Evolutionary conservation across 495 filamentous ascomycete genomes (phyloP).

Genomic region (Aspergillus egyptiacus): DNA sequence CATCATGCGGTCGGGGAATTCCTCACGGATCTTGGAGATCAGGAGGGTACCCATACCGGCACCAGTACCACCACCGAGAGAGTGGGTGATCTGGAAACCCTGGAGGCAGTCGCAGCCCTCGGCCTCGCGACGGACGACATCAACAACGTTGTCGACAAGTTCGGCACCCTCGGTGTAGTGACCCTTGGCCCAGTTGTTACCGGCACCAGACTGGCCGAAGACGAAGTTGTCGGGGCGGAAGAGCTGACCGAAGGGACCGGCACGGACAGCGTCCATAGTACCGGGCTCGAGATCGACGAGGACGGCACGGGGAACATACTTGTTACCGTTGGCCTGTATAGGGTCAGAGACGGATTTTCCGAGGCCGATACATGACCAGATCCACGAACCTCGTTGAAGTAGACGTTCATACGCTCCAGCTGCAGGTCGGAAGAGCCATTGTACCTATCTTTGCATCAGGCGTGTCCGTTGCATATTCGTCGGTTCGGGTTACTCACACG

Average conservation of each 20-base stretch:
- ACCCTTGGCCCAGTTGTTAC: slow-evolving; percentile 99
- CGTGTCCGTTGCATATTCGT: slow-evolving; percentile 13
- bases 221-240: slow-evolving; percentile 99
- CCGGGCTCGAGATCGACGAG: slow-evolving; percentile 97
- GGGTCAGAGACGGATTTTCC: slow-evolving; percentile 13
- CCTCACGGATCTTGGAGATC: slow-evolving; percentile 99
- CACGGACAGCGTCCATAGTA: slow-evolving; percentile 99
- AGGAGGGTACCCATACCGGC: slow-evolving; percentile 99
- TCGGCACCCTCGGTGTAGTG: slow-evolving; percentile 99
- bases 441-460: slow-evolving; percentile 59
- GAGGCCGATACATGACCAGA: background rate
- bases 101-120: slow-evolving; percentile 99
- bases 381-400: slow-evolving; percentile 93
- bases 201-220: slow-evolving; percentile 98
- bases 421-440: slow-evolving; percentile 97
- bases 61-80: slow-evolving; percentile 99
- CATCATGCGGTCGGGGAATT: slow-evolving; percentile 99
- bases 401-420: slow-evolving; percentile 99
- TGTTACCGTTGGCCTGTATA: slow-evolving; percentile 81
- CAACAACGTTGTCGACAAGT: slow-evolving; percentile 95
- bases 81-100: slow-evolving; percentile 99
- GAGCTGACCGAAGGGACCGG: slow-evolving; percentile 97
- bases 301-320: slow-evolving; percentile 98
- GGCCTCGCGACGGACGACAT: slow-evolving; percentile 98
- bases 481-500: slow-evolving; percentile 53